Evolutionary conservation across 73 alveolate genomes (phyloP), one percentile per base, ranked within the genome.

Genomic region (Durusdinium trenchii): DNA sequence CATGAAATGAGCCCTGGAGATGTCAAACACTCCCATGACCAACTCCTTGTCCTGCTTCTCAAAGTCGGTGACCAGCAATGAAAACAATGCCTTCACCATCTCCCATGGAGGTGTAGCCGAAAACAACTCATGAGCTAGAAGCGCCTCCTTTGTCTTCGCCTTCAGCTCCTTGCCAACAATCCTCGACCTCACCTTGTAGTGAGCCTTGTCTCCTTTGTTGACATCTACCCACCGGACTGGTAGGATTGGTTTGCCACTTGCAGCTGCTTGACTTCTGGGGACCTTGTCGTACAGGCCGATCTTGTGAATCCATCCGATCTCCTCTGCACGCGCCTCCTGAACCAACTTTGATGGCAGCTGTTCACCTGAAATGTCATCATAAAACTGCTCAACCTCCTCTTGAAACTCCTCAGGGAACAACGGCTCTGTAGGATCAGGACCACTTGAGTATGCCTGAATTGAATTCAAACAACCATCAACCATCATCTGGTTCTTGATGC

Each of bases 91-190:
- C 84, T 87, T 87, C 43, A 87, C 95, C 60, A 45, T 45, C 35
- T 87, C 95, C 95, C 95, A 87, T 10, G 95, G 95, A 35, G 95
- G 94, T 75, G 50, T 83, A 47, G 94, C 94, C n/a, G 40, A 7
- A 38, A 83, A 83, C 76, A 83, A 28, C 43, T 83, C 94, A 50
- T 83, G 94, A 52, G 94, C 94, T 50, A 83, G 50, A 48, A 83
- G 43, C 30, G 94, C 71, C 20, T n/a, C 73, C 94, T 83, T 83
- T 40, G 94, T 83, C 50, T 83, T 83, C 1, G 94, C 94, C 75
- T 83, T 83, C 73, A 87, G 85, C 67, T 87, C 95, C 50, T 87
- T 87, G 40, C 85, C 95, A 26, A 87, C 95, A 38, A 87, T 51
- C 32, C 95, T 62, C 32, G 69, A 32, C 16, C 95, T 43, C 5